Evolutionary conservation across 2,329 filamentous ascomycete species (phyloP).

Genomic region (Aspergillus sojae): DNA sequence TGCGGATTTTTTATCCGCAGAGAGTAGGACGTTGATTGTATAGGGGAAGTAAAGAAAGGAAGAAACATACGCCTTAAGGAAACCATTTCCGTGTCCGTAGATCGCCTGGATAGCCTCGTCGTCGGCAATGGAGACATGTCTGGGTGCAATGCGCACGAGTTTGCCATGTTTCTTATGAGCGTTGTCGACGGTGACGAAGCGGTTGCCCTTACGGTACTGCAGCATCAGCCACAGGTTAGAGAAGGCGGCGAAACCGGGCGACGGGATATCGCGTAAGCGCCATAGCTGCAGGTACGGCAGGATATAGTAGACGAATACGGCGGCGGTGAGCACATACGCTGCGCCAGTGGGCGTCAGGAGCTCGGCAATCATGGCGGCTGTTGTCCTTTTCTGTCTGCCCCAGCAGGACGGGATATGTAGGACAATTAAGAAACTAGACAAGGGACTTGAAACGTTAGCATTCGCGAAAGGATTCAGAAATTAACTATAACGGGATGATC

Average conservation of each 20-base stretch:
- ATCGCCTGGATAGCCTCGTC: conserved; percentile 73
- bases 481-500: not conserved
- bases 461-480: not conserved
- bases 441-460: not conserved
- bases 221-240: conserved; percentile 79
- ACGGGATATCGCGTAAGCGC: conserved; percentile 55
- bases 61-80: conserved; percentile 66
- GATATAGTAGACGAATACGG: conserved; percentile 58
- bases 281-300: conserved; percentile 60
- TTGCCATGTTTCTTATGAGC: conserved; percentile 75
- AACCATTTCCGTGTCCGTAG: conserved; percentile 79
- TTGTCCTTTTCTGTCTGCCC: not conserved
- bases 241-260: conserved; percentile 62
- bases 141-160: conserved; percentile 80
- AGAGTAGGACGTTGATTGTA: too few relatives aligned
- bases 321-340: conserved; percentile 49
- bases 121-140: conserved; percentile 81
- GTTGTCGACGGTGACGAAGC: conserved; percentile 68
- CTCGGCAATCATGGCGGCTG: conserved; percentile 29
- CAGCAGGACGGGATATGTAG: not conserved
- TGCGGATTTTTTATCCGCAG: not conserved
- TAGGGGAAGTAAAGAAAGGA: too few relatives aligned
- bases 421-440: not conserved
- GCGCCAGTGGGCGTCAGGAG: conserved; percentile 30
- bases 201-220: conserved; percentile 65